A percentile compares a stretch with the other conserved stretches of the same genome.
Evolutionary conservation across 768 basidiomycete genomes (phyloP).

Genomic region (Suillus hirtellus): DNA sequence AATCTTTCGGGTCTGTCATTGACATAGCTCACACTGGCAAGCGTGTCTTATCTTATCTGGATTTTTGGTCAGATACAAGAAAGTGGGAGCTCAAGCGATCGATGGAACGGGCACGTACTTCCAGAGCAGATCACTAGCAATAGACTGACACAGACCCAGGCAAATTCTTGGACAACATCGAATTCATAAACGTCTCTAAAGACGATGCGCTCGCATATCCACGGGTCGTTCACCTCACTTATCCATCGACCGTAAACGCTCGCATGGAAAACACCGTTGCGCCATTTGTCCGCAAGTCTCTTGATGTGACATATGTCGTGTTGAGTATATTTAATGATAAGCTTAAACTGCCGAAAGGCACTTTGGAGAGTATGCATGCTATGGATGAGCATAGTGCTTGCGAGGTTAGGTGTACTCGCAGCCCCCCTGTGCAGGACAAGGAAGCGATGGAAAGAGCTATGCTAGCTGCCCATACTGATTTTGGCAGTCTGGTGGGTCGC

Average conservation of each 20-base stretch:
- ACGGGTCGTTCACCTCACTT: slow-evolving; percentile 48
- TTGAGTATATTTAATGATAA: slow-evolving; percentile 58
- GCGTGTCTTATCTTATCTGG: neutral
- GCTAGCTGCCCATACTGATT: slow-evolving; percentile 72
- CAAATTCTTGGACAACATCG: slow-evolving; percentile 44
- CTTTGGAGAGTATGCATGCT: slow-evolving; percentile 44
- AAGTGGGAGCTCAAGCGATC: slow-evolving; percentile 59
- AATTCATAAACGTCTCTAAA: slow-evolving; percentile 69
- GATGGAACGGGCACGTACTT: slow-evolving; percentile 51
- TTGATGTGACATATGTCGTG: slow-evolving; percentile 53
- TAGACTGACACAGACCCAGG: neutral
- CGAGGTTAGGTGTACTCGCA: slow-evolving; percentile 57
- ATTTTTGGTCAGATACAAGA: slow-evolving; percentile 52
- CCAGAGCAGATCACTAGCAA: neutral
- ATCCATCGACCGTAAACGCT: slow-evolving; percentile 52
- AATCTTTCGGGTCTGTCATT: slow-evolving; percentile 38
- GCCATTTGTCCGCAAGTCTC: slow-evolving; percentile 59
- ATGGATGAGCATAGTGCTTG: slow-evolving; percentile 52
- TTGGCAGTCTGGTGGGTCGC: slow-evolving; percentile 61
- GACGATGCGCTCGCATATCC: slow-evolving; percentile 71
- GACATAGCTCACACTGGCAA: neutral
- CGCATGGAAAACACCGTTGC: slow-evolving; percentile 50
- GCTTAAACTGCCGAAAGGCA: slow-evolving; percentile 53
- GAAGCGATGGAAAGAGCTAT: slow-evolving; percentile 36
- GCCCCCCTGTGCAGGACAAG: slow-evolving; percentile 39